Percentiles rank a stretch among this genome's conserved stretches.
Evolutionary conservation across 768 basidiomycete genomes (phyloP).

Genomic region (Hygrocybe coccinea): DNA sequence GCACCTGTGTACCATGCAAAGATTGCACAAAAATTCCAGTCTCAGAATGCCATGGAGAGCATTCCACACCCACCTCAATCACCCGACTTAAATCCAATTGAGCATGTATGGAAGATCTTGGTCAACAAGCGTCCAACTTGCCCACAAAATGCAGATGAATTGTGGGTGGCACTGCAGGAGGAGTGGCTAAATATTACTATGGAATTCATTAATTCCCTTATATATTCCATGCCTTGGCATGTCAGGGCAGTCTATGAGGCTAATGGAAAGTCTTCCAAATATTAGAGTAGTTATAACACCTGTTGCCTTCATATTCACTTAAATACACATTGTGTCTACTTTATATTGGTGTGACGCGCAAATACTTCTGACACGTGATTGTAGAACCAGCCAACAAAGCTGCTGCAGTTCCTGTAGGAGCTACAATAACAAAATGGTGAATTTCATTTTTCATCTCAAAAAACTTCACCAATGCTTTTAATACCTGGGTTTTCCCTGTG

Average conservation of each 20-base stretch:
- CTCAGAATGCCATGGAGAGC: neutral
- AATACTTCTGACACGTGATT: slow-evolving; percentile 3
- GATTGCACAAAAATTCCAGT: neutral
- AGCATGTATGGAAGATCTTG: slow-evolving; percentile 24
- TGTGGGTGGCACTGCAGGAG: slow-evolving; percentile 12
- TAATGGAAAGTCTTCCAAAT: slow-evolving; percentile 5
- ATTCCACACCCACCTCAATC: slow-evolving; percentile 3
- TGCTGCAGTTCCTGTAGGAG: slow-evolving; percentile 26
- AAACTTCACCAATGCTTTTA: slow-evolving; percentile 22
- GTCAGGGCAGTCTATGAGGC: slow-evolving; percentile 8
- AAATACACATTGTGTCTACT: neutral
- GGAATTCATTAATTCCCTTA: slow-evolving; percentile 9
- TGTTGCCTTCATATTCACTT: neutral
- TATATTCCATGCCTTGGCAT: slow-evolving; percentile 9
- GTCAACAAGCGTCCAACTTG: slow-evolving; percentile 5
- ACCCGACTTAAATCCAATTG: slow-evolving; percentile 27
- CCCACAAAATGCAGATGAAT: slow-evolving; percentile 14
- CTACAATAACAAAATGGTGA: slow-evolving; percentile 23
- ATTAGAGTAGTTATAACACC: slow-evolving; percentile 3
- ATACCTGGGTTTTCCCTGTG: slow-evolving; percentile 31
- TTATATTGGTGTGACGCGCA: neutral
- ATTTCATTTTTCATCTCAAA: slow-evolving; percentile 23
- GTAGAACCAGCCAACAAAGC: slow-evolving; percentile 19
- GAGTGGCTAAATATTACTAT: slow-evolving; percentile 9
- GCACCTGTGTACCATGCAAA: neutral